Evolutionary conservation across 345 rosid species (phyloP).

Genomic region (Populus davidiana): DNA sequence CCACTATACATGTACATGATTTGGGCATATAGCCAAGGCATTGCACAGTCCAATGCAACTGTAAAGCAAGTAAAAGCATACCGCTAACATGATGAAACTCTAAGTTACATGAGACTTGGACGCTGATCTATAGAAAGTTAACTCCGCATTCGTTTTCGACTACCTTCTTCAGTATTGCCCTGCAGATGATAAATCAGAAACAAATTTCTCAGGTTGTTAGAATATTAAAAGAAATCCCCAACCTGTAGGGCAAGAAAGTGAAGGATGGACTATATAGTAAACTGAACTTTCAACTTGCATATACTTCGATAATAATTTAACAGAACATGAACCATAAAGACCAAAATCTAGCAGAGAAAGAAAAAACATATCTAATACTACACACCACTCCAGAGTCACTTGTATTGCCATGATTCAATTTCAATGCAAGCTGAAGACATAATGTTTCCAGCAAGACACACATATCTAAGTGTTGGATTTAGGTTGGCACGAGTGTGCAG

Average conservation of each 20-base stretch:
- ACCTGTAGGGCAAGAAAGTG: background rate
- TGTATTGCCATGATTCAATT: background rate
- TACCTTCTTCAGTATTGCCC: constrained; percentile 72
- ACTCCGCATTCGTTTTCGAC: constrained; percentile 68
- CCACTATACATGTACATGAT: constrained; percentile 52
- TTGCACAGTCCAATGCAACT: constrained; percentile 24
- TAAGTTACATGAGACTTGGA: constrained; percentile 39
- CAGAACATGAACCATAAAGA: background rate
- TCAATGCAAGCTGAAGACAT: background rate
- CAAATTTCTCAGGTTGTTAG: background rate
- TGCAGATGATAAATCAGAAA: constrained; percentile 34
- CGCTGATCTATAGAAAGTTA: constrained; percentile 39
- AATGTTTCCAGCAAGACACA: background rate
- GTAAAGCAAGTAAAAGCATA: constrained; percentile 26
- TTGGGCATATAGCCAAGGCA: constrained; percentile 24
- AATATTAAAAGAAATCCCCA: background rate
- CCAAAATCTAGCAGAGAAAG: background rate
- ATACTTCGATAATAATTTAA: background rate
- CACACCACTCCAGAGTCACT: background rate
- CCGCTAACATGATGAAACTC: constrained; percentile 29
- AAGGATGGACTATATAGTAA: background rate
- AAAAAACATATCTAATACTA: background rate
- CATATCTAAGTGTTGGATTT: background rate
- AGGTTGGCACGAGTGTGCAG: background rate
- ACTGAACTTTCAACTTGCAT: background rate